Evolutionary conservation across 1,284 basidiomycete species (phyloP).

Genomic region (Dichomitus squalens): DNA sequence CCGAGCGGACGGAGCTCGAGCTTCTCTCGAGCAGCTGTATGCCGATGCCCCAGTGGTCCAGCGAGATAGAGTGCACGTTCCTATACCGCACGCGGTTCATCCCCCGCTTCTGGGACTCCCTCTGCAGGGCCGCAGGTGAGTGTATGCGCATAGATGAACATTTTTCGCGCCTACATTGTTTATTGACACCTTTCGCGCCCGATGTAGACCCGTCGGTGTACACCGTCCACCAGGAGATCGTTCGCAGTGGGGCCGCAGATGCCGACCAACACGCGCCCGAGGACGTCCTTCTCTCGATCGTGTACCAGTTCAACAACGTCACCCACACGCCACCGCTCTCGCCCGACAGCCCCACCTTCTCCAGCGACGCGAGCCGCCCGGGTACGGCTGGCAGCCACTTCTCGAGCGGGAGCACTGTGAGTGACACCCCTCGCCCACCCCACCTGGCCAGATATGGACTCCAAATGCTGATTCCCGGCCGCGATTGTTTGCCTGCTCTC

Average conservation of each 20-base stretch:
- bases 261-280: slow-evolving; percentile 10
- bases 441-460: background rate
- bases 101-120: slow-evolving; percentile 61
- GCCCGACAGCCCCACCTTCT: slow-evolving; percentile 23
- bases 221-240: slow-evolving; percentile 57
- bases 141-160: slow-evolving; percentile 10
- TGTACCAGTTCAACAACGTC: slow-evolving; percentile 32
- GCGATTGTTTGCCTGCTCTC: background rate
- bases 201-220: slow-evolving; percentile 58
- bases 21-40: slow-evolving; percentile 29
- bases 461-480: background rate
- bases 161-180: background rate
- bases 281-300: slow-evolving; percentile 29
- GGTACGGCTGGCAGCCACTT: slow-evolving; percentile 28
- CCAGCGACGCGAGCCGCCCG: slow-evolving; percentile 19
- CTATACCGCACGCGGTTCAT: slow-evolving; percentile 63
- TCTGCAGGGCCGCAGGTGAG: slow-evolving; percentile 56
- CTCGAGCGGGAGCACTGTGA: slow-evolving; percentile 29
- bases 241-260: slow-evolving; percentile 21
- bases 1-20: slow-evolving; percentile 51
- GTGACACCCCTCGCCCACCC: slow-evolving; percentile 6
- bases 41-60: slow-evolving; percentile 35
- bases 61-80: slow-evolving; percentile 37
- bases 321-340: slow-evolving; percentile 27
- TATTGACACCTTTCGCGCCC: background rate